A percentile compares a stretch with the other conserved stretches of the same genome.
phyloP scores from a whole-genome alignment of 202 grass and related monocot genomes.

The Panicum virgatum region DNA sequence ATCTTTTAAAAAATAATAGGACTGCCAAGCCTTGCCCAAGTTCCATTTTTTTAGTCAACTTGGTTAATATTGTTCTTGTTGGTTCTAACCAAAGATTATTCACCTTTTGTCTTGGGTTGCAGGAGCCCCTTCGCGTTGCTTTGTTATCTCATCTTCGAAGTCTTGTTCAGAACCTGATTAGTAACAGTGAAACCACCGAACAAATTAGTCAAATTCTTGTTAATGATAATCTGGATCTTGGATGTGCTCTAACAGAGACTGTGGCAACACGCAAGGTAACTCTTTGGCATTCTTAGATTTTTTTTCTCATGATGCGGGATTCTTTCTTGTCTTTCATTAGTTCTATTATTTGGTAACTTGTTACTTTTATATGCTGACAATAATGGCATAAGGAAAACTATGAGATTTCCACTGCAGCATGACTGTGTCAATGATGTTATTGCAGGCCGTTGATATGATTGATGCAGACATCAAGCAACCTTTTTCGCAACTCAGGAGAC shows the following conservation, averaged over 20 bases:
- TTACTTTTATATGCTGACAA: conserved; percentile 5
- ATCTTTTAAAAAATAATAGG: background rate
- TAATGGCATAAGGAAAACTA: conserved; percentile 1
- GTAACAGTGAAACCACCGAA: conserved; percentile 69
- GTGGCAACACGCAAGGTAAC: conserved; percentile 90
- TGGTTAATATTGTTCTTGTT: conserved; percentile 3
- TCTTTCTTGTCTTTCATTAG: background rate
- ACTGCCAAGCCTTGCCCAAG: background rate
- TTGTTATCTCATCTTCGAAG: conserved; percentile 82
- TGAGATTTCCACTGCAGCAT: conserved; percentile 15
- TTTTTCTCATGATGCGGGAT: background rate
- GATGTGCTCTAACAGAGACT: conserved; percentile 93
- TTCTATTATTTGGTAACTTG: conserved; percentile 18
- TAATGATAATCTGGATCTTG: conserved; percentile 97
- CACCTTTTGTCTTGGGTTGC: conserved; percentile 27
- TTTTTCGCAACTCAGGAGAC: conserved; percentile 75
- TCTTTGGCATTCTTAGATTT: conserved; percentile 19
- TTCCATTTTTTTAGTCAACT: background rate
- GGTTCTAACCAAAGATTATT: conserved; percentile 9
- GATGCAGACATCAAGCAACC: conserved; percentile 81
- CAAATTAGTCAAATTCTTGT: conserved; percentile 85
- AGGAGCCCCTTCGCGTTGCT: conserved; percentile 93
- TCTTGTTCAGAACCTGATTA: conserved; percentile 80
- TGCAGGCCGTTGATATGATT: conserved; percentile 88
- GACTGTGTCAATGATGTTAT: conserved; percentile 11